These are phyloP conservation scores for Fragilaria crotonensis DNA, from an alignment of 108 stramenopile genomes.

Conservation along the genomic window DNA sequence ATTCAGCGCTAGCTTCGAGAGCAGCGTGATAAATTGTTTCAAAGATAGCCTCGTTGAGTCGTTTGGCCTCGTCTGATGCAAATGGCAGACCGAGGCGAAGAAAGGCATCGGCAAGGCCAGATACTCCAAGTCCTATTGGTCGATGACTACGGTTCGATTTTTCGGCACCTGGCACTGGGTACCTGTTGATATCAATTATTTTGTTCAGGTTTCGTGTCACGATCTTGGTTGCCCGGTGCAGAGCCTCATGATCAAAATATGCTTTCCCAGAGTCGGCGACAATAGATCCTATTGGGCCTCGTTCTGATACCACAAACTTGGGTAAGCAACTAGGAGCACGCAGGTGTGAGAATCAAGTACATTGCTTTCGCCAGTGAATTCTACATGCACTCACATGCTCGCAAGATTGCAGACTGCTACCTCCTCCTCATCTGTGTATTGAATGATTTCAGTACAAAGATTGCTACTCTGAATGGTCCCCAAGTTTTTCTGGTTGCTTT, in stretches of 20 bases:
- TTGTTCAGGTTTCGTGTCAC: constrained; percentile 90
- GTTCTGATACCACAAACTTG: constrained; percentile 67
- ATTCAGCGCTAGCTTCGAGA: constrained; percentile 87
- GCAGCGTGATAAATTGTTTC: constrained; percentile 96
- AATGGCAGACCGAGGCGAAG: constrained; percentile 88
- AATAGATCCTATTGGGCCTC: constrained; percentile 71
- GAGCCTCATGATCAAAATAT: constrained; percentile 82
- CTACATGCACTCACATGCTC: constrained; percentile 49
- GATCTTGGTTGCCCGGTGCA: constrained; percentile 83
- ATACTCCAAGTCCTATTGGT: constrained; percentile 95
- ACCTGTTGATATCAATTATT: constrained; percentile 92
- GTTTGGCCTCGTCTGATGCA: constrained; percentile 71
- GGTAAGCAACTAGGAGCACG: constrained; percentile 48
- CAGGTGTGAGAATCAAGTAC: background rate
- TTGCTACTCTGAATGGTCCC: constrained; percentile 96
- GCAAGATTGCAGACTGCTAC: constrained; percentile 97
- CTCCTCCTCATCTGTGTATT: constrained; percentile 92
- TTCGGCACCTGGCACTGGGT: constrained; percentile 82
- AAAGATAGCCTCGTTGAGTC: constrained; percentile 91
- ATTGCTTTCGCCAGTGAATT: background rate
- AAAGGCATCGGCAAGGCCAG: constrained; percentile 94
- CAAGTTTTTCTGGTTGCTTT: constrained; percentile 96
- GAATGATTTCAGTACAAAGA: constrained; percentile 96
- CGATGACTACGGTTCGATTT: constrained; percentile 89
- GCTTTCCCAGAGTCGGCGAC: constrained; percentile 49